These are phyloP conservation scores for Cynara cardunculus DNA, from an alignment of 129 eudicot species.

Conservation along the genomic window DNA sequence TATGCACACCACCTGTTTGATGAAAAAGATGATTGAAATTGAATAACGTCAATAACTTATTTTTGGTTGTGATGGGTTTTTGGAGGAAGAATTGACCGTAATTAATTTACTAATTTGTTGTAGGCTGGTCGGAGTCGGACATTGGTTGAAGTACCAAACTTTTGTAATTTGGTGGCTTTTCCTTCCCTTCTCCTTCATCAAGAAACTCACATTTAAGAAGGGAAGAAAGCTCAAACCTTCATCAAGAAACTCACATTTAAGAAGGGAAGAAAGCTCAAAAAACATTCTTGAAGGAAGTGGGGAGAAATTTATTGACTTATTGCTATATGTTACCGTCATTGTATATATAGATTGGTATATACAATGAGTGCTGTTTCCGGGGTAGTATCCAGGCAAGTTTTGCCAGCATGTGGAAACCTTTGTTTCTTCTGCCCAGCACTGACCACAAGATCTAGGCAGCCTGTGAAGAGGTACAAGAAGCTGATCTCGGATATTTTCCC, in stretches of 20 bases:
- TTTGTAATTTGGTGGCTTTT: slow-evolving; percentile 30
- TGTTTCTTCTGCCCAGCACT: slow-evolving; percentile 86
- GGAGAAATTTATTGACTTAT: slow-evolving; percentile 12
- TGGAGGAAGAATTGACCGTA: slow-evolving; percentile 14
- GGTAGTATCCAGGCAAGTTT: slow-evolving; percentile 81
- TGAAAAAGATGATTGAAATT: neutral
- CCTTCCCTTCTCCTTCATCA: slow-evolving; percentile 48
- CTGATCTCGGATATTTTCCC: slow-evolving; percentile 92
- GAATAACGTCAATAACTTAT: neutral
- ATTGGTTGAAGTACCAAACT: slow-evolving; percentile 29
- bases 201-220: slow-evolving; percentile 35
- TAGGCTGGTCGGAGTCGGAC: slow-evolving; percentile 60
- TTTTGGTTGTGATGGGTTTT: slow-evolving; percentile 7
- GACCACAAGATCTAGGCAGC: slow-evolving; percentile 93
- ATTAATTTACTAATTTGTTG: slow-evolving; percentile 1
- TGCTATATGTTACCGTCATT: slow-evolving; percentile 8
- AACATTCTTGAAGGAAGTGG: slow-evolving; percentile 18
- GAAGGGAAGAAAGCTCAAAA: slow-evolving; percentile 51
- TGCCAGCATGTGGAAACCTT: slow-evolving; percentile 81
- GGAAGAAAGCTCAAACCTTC: slow-evolving; percentile 39
- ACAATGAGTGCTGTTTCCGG: slow-evolving; percentile 82
- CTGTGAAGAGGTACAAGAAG: slow-evolving; percentile 98
- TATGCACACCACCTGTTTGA: slow-evolving; percentile 10
- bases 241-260: slow-evolving; percentile 20
- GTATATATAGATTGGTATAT: slow-evolving; percentile 16